These are phyloP conservation scores for Neurospora sp. DNA, from an alignment of 495 filamentous ascomycete genomes.

Conservation along the genomic window DNA sequence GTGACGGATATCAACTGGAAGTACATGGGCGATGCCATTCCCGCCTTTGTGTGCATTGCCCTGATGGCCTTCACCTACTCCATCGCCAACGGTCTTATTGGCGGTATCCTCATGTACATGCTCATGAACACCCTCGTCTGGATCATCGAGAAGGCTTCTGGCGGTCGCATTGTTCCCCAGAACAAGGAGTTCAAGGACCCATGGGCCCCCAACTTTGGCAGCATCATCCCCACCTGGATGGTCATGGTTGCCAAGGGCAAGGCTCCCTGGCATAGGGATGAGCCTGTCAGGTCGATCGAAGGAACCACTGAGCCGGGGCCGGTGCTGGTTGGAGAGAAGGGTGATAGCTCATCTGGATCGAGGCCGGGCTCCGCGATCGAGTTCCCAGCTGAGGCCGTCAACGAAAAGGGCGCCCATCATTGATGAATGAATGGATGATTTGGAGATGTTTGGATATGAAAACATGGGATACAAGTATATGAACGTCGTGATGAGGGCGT, in stretches of 20 bases:
- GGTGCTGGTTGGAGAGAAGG: background rate
- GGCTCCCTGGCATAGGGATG: constrained; percentile 13
- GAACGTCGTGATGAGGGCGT: background rate
- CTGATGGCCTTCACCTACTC: constrained; percentile 81
- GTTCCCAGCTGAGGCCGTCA: background rate
- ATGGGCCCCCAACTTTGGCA: constrained; percentile 64
- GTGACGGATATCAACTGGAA: constrained; percentile 75
- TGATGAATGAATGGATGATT: background rate
- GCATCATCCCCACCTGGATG: constrained; percentile 62
- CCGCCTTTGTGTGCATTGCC: constrained; percentile 69
- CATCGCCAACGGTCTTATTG: constrained; percentile 69
- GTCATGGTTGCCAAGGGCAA: constrained; percentile 50
- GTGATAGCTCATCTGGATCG: background rate
- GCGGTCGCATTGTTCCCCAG: constrained; percentile 59
- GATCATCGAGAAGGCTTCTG: constrained; percentile 51
- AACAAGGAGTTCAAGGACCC: constrained; percentile 64
- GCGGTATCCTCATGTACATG: constrained; percentile 64
- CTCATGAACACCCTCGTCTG: constrained; percentile 56
- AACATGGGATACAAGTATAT: background rate
- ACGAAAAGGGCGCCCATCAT: background rate
- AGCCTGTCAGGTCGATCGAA: background rate
- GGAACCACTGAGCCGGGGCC: background rate
- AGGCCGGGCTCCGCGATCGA: background rate
- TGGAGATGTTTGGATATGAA: background rate
- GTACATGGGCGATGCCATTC: constrained; percentile 67